Evolutionary conservation across 2,329 filamentous ascomycete genomes (phyloP), one percentile per base, ranked within the genome.

Genomic region (Pseudophaeomoniella oleicola): DNA sequence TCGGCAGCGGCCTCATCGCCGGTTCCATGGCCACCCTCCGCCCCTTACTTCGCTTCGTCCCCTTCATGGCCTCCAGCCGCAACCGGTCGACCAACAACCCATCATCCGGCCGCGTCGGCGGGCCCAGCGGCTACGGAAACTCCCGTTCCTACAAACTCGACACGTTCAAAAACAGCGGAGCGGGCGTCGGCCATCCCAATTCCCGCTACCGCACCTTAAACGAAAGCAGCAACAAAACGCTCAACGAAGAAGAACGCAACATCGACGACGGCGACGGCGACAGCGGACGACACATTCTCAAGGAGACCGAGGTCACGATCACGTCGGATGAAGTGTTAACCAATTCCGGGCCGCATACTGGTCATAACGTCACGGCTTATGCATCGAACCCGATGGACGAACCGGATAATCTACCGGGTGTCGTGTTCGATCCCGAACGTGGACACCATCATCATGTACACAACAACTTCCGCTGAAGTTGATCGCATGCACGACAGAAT

Each of bases 1-100:
- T 64, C 19, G 66, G 62, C 6, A 64, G 62, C 13, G 66, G 66
- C 13, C 66, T 71, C 42, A 56, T 63, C 5, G 64, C 67, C 10
- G 64, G 63, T 2, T 66, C 62, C 5, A 51, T 64, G 27, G 61
- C 63, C 5, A 58, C 63, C 3, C 54, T 67, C 2, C 62, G 64
- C 0, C 64, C 64, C 1, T 47, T 68, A 5, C 53, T 67, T 36
- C 47, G 48, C 36, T 39, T 54, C 22, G 44, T 50, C 5, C 37
- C 46, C 30, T 34, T 56, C 35, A 15, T 35, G 22, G 9, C 9
- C 22, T 9, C 9, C n/a, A 9, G 9, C 22, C 22, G 22, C 22
- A 27, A 27, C 22, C 22, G 22, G 6, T 27, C 22, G 6, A n/a
- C 9, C 9, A n/a, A 6, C n/a, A n/a, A 27, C n/a, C 22, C 22